Conservation (phyloP, 2,329 filamentous ascomycete genomes). For the Verticillium isaacii region DNA sequence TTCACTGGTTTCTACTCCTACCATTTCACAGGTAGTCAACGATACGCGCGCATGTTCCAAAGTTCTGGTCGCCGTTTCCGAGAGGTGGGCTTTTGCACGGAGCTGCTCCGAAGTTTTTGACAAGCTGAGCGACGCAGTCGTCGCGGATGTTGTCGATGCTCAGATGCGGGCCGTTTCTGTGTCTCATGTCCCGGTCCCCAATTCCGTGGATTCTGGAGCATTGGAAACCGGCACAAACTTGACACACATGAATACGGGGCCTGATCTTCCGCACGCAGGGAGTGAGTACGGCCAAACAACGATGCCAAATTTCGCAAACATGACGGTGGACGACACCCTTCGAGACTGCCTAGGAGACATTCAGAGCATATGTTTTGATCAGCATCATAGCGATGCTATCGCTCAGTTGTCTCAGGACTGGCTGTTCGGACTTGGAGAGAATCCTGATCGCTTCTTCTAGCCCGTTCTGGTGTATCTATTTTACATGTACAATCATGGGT, state of each 20-base stretch:
- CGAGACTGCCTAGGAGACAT: slow-evolving; percentile 29
- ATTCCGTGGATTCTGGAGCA: too few relatives aligned
- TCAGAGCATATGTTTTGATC: slow-evolving; percentile 16
- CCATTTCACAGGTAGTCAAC: slow-evolving; percentile 36
- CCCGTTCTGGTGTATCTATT: too few relatives aligned
- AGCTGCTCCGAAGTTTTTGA: slow-evolving; percentile 38
- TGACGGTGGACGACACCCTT: slow-evolving; percentile 32
- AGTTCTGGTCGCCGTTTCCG: slow-evolving; percentile 36
- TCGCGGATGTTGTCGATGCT: slow-evolving; percentile 32
- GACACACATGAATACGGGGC: too few relatives aligned
- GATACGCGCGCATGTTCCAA: slow-evolving; percentile 37
- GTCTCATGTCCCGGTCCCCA: too few relatives aligned
- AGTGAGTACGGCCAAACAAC: too few relatives aligned
- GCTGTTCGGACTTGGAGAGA: slow-evolving; percentile 13
- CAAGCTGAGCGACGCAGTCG: slow-evolving; percentile 33
- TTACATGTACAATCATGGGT: too few relatives aligned
- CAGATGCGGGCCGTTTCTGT: neutral
- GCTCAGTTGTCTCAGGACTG: slow-evolving; percentile 17
- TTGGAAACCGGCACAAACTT: too few relatives aligned
- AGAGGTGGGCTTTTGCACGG: slow-evolving; percentile 32
- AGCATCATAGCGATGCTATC: slow-evolving; percentile 17
- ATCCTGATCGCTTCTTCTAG: slow-evolving; percentile 3
- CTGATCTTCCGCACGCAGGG: too few relatives aligned
- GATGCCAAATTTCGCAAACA: slow-evolving; percentile 9
- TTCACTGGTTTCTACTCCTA: slow-evolving; percentile 25